Evolutionary conservation across 2,329 filamentous ascomycete genomes (phyloP).

Genomic region (Diaporthe longicolla): DNA sequence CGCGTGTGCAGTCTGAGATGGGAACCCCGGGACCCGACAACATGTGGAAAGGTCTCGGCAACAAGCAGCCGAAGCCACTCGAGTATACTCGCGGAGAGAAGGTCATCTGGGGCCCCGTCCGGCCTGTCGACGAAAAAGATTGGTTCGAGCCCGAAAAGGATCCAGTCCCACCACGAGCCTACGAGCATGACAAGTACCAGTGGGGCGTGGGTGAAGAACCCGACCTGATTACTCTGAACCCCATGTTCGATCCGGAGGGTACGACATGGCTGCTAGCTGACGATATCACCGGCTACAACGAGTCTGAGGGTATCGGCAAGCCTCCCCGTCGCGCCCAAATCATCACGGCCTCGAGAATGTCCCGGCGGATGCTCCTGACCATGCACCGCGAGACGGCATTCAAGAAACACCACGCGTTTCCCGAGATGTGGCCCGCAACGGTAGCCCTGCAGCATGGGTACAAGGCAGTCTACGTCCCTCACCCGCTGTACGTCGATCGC

Average conservation of each 20-base stretch:
- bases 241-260: constrained; percentile 89
- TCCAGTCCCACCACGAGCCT: constrained; percentile 76
- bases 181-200: constrained; percentile 83
- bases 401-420: constrained; percentile 90
- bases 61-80: constrained; percentile 55
- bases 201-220: constrained; percentile 95
- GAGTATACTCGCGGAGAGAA: constrained; percentile 63
- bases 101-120: constrained; percentile 87
- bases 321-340: constrained; percentile 86
- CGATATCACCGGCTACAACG: constrained; percentile 89
- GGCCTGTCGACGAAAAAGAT: constrained; percentile 76
- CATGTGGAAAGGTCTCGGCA: constrained; percentile 71
- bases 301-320: constrained; percentile 67
- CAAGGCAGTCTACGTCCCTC: constrained; percentile 92
- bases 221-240: constrained; percentile 92
- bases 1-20: constrained; percentile 81
- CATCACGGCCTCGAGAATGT: constrained; percentile 89
- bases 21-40: constrained; percentile 76
- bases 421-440: constrained; percentile 95
- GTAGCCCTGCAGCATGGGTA: constrained; percentile 91
- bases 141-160: constrained; percentile 82
- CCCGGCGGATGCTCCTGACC: constrained; percentile 80
- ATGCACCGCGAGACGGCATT: constrained; percentile 94
- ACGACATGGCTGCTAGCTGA: constrained; percentile 88
- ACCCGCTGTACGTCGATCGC: constrained; percentile 89